Evolutionary conservation across 106 monocot genomes (phyloP), one percentile per base, ranked within the genome.

Genomic region (Dioscorea zingiberensis): DNA sequence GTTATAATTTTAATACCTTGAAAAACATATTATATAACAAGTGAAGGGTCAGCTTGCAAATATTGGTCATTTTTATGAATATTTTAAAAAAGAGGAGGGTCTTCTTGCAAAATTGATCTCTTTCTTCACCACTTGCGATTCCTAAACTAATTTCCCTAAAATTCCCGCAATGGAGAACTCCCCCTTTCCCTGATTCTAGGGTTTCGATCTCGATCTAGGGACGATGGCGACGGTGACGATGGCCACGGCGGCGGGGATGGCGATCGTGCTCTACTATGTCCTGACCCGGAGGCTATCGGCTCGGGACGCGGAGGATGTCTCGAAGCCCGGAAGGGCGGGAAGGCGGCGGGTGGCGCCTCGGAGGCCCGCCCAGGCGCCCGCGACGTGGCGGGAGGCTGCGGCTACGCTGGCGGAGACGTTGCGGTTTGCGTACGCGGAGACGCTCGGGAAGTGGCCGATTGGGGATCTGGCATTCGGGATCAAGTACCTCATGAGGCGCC

Each of bases 381-480:
- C 85, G 19, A 89, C 81, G 63, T 89, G 89, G 89, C 58, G 76
- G 64, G 89, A 89, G 68, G 82, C 85, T 67, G 85, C 60, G 59
- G 76, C 79, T 29, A 85, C 85, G 49, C 72, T 88, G 59, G 68
- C 84, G 3, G 84, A 81, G 74, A 84, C 84, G 69, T 64, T 88
- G 32, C 48, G 85, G 67, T 89, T 89, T 58, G 81, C 85, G 15
- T 89, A 89, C 67, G 63, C 76, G 58, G 89, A 89, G 67, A 89
- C 89, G 22, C 71, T 89, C 1, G 85, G 89, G 21, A 89, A 82
- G 76, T 89, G 89, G 88, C 81, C 88, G 22, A 89, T 89, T 47
- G 88, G 78, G 19, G 88, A 89, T 63, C 69, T 89, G 54, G 89
- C 89, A 23, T 89, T 89, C 58, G 89, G 89, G 59, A 82, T 89